phyloP scores from a whole-genome alignment of 1,284 basidiomycete genomes.

The Ustilago tritici region DNA sequence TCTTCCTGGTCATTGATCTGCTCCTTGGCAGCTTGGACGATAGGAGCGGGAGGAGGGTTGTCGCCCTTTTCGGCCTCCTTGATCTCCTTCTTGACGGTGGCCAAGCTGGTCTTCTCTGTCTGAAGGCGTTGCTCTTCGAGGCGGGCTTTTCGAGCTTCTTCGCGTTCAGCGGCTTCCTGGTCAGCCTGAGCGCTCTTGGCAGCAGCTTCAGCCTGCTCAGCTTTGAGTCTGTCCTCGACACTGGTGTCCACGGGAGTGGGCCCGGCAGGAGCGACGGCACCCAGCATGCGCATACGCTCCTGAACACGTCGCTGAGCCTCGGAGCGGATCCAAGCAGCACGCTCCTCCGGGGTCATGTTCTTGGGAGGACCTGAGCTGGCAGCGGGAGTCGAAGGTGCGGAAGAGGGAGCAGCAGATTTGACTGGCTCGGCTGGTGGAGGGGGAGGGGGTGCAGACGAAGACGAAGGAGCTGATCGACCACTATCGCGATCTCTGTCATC shows the following conservation, averaged over 20 bases:
- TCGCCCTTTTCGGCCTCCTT: conserved; percentile 47
- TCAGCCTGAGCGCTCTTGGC: conserved; percentile 65
- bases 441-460: conserved; percentile 70
- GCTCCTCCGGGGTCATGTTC: conserved; percentile 87
- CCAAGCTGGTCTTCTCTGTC: conserved; percentile 50
- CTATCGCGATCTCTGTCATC: conserved; percentile 69
- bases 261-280: conserved; percentile 74
- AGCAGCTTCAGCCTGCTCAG: conserved; percentile 64
- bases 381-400: conserved; percentile 72
- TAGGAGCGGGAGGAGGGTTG: conserved; percentile 48
- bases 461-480: conserved; percentile 68
- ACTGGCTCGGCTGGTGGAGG: conserved; percentile 62
- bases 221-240: conserved; percentile 65
- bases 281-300: conserved; percentile 87
- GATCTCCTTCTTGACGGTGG: conserved; percentile 58
- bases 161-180: conserved; percentile 65
- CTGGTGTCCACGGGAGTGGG: conserved; percentile 55
- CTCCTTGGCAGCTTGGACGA: conserved; percentile 61
- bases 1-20: conserved; percentile 59
- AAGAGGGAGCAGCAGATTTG: conserved; percentile 63
- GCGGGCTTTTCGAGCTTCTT: conserved; percentile 64
- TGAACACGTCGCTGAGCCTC: conserved; percentile 87
- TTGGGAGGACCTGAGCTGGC: conserved; percentile 74
- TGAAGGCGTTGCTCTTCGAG: conserved; percentile 63
- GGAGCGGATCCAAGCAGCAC: conserved; percentile 81